These are phyloP conservation scores for Epicoccum nigrum DNA, from an alignment of 2,329 filamentous ascomycete genomes.

Conservation along the genomic window DNA sequence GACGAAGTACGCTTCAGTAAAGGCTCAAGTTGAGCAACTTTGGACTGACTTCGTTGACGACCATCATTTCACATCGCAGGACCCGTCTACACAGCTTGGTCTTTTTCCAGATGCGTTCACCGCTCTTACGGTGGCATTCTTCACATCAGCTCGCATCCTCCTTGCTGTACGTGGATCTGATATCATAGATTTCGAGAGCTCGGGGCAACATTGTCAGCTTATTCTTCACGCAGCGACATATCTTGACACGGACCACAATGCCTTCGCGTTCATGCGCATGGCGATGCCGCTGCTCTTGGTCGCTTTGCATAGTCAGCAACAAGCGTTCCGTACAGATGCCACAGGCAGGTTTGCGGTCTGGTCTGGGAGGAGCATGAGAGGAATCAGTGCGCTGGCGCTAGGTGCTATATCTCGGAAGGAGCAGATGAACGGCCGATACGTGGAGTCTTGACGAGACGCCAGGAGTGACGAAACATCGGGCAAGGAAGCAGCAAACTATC, in stretches of 20 bases:
- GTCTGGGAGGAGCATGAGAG: constrained; percentile 31
- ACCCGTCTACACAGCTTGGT: too few relatives aligned
- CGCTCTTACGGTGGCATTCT: constrained; percentile 4
- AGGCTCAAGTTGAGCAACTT: not conserved
- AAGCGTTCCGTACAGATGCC: constrained; percentile 23
- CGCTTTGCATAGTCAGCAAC: constrained; percentile 27
- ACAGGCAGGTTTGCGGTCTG: constrained; percentile 29
- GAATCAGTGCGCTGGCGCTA: constrained; percentile 36
- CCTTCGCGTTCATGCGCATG: constrained; percentile 42
- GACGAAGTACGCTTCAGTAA: not conserved
- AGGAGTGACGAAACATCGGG: too few relatives aligned
- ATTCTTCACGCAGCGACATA: constrained; percentile 33
- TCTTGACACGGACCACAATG: constrained; percentile 27
- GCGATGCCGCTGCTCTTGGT: constrained; percentile 38
- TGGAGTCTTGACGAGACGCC: too few relatives aligned
- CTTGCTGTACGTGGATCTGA: not conserved
- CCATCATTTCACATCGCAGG: not conserved
- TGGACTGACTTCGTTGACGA: not conserved
- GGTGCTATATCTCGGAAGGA: constrained; percentile 5
- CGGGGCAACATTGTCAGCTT: not conserved
- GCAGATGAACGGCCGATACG: too few relatives aligned
- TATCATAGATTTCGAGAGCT: not conserved
- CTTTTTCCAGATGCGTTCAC: constrained; percentile 1
- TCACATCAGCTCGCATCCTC: constrained; percentile 1
- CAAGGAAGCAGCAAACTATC: too few relatives aligned